These are phyloP conservation scores for Scutellaria baicalensis DNA, from an alignment of 257 asterid species.

Conservation along the genomic window DNA sequence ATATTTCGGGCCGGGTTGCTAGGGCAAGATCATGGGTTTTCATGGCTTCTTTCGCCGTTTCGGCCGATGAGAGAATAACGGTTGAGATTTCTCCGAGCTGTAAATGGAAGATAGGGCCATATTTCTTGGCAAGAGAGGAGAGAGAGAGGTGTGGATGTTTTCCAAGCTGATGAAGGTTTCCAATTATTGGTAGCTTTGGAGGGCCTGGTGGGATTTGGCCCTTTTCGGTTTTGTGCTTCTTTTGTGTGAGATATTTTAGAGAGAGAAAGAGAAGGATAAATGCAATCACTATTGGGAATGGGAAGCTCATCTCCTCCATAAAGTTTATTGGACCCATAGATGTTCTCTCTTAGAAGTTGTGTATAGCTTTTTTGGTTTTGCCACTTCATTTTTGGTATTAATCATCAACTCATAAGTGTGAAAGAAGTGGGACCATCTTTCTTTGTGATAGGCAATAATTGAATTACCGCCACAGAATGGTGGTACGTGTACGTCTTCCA, in stretches of 20 bases:
- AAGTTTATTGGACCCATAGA: background rate
- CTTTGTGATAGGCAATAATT: too few species aligned
- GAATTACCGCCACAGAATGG: too few species aligned
- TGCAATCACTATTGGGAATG: background rate
- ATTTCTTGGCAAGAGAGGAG: slow-evolving; percentile 24
- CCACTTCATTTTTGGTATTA: too few species aligned
- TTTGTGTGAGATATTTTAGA: slow-evolving; percentile 2
- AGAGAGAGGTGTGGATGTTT: slow-evolving; percentile 47
- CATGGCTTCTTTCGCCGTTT: slow-evolving; percentile 41
- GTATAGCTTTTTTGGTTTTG: background rate
- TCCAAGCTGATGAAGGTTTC: slow-evolving; percentile 56
- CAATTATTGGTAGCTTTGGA: slow-evolving; percentile 44
- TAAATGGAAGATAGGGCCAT: slow-evolving; percentile 40
- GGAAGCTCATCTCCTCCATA: background rate
- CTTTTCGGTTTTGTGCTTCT: background rate
- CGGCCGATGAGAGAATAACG: slow-evolving; percentile 42
- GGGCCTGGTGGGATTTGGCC: slow-evolving; percentile 41
- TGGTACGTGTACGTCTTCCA: too few species aligned
- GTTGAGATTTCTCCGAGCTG: slow-evolving; percentile 52
- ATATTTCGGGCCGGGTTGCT: slow-evolving; percentile 42
- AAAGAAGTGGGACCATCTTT: too few species aligned
- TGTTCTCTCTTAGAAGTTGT: background rate
- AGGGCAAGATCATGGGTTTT: slow-evolving; percentile 39
- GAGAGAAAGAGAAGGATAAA: background rate
- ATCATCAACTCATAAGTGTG: too few species aligned